Evolutionary conservation across 768 basidiomycete species (phyloP), one percentile per base, ranked within the genome.

Genomic region (Amyloporia xantha): DNA sequence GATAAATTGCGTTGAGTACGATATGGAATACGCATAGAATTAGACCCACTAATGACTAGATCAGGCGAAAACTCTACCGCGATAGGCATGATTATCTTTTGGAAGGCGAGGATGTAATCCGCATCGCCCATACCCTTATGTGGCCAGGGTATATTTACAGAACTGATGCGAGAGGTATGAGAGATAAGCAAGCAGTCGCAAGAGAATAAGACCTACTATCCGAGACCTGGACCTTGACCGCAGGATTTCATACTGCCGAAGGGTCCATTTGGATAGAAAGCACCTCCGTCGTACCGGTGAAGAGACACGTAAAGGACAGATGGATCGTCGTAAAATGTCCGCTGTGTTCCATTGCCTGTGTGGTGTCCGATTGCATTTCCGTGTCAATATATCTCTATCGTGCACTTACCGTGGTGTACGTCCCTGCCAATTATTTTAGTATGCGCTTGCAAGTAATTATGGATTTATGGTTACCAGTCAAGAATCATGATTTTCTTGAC

Each of bases 121-220:
- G 91, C 90, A 62, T 99, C 95, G 5, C 81, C 81, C 83, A 96
- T 95, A 13, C 88, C 92, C 33, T 66, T 69, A 45, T 77, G 75
- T 6, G 92, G 91, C 94, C 96, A 99, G 1, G 95, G 93, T 47
- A 99, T 78, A 63, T 99, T 99, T 56, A 99, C 91, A 42, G 87
- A 91, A 61, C 92, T 97, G 50, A 40, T 19, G 41, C 17, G 48
- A 50, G 11, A 26, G 48, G 20, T 26, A 13, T n/a, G 26, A 35
- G 23, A 48, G 50, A 24, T 54, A 21, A 12, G 25, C n/a, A n/a
- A 41, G 19, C 2, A 33, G 26, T 11, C 4, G 6, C 4, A 2
- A 9, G 4, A 30, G 13, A 5, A 49, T 13, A 7, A 21, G 44
- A 74, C 86, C 63, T 68, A 95, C 94, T 75, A 91, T 67, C 96